Conservation (phyloP, 352 stramenopile species). For the Pythium pectinolyticum region DNA sequence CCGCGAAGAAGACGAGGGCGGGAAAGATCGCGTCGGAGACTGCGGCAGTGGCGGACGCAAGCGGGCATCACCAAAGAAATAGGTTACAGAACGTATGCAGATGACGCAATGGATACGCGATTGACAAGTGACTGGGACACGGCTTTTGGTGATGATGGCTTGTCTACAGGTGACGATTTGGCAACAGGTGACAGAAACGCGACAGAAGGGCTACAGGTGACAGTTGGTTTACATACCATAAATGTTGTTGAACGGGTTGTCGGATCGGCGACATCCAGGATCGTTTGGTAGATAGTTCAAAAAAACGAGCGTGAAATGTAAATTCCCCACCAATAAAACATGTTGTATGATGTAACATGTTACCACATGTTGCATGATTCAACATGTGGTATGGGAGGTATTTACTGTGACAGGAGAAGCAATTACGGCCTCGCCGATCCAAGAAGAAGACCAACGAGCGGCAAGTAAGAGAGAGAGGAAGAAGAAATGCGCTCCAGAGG, state of each 20-base stretch:
- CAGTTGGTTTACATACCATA: too few species aligned
- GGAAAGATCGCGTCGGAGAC: neutral
- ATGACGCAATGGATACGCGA: neutral
- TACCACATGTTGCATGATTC: too few species aligned
- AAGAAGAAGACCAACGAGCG: too few species aligned
- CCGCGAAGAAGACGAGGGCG: neutral
- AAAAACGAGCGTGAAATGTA: conserved; percentile 8
- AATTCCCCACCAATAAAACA: neutral
- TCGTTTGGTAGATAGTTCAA: conserved; percentile 6
- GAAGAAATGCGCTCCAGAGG: too few species aligned
- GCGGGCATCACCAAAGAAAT: neutral
- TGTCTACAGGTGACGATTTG: conserved; percentile 2
- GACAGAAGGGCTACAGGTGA: neutral
- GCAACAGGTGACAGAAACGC: neutral
- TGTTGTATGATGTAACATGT: too few species aligned
- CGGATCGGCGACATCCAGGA: neutral
- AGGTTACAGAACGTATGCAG: neutral
- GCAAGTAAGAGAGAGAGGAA: too few species aligned
- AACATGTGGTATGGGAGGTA: too few species aligned
- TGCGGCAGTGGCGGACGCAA: neutral
- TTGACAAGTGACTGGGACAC: neutral
- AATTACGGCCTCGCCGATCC: too few species aligned
- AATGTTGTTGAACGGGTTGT: neutral
- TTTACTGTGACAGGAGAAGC: too few species aligned
- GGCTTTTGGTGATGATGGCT: neutral